Percentiles rank a stretch among this genome's conserved stretches.
These are phyloP conservation scores for Aristolochia contorta DNA, from an alignment of 164 flowering plant species.

Conservation along the genomic window DNA sequence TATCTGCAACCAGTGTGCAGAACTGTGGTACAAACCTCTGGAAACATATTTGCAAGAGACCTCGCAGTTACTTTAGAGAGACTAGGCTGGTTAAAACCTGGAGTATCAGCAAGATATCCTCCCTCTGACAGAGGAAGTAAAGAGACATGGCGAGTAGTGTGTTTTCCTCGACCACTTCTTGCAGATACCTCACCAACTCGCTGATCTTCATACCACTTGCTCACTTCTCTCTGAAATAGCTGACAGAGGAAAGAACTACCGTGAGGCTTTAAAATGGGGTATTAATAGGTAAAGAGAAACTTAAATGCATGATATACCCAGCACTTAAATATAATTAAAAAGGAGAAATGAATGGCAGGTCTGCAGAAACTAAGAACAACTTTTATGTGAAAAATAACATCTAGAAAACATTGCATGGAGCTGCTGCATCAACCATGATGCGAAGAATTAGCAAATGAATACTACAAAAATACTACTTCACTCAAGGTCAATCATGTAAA, in stretches of 20 bases:
- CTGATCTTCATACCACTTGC: conserved; percentile 88
- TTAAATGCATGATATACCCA: too few species aligned
- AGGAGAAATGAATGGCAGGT: too few species aligned
- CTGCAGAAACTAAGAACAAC: too few species aligned
- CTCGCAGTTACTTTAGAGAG: conserved; percentile 77
- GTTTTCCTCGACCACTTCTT: conserved; percentile 92
- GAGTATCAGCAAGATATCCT: conserved; percentile 94
- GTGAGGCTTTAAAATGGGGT: neutral
- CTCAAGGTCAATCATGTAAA: too few species aligned
- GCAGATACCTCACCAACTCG: conserved; percentile 92
- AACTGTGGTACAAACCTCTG: conserved; percentile 51
- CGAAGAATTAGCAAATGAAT: too few species aligned
- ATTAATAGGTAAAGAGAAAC: too few species aligned
- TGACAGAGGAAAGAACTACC: neutral
- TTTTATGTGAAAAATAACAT: too few species aligned
- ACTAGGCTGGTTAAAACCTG: conserved; percentile 95
- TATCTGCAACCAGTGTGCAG: neutral
- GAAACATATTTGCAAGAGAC: conserved; percentile 70
- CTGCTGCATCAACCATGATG: too few species aligned
- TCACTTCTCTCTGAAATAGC: conserved; percentile 43
- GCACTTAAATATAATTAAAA: too few species aligned
- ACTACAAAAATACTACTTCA: too few species aligned
- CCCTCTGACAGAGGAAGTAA: conserved; percentile 81
- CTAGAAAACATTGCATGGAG: too few species aligned
- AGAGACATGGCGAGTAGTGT: conserved; percentile 88